Conservation (phyloP, 352 stramenopile genomes). For the Pythium insidiosum region DNA sequence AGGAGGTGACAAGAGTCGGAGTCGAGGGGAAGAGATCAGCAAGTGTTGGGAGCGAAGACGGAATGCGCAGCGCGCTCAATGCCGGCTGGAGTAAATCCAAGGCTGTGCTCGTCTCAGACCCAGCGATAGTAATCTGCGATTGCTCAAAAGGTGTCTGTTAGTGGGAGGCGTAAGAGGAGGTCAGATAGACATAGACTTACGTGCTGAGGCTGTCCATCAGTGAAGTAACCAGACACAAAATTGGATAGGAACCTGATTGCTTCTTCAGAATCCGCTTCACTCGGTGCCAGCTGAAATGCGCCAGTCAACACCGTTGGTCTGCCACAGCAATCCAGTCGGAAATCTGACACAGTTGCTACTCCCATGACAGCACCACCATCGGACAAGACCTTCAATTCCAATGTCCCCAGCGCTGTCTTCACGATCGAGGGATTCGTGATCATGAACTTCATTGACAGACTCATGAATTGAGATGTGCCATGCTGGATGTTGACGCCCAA, state of each 20-base stretch:
- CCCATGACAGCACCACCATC: conserved; percentile 43
- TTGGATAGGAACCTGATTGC: conserved; percentile 70
- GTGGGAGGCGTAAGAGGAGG: too few species aligned
- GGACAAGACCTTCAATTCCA: conserved; percentile 45
- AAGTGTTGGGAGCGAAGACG: conserved; percentile 45
- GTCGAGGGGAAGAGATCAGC: conserved; percentile 54
- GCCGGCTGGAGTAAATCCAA: conserved; percentile 61
- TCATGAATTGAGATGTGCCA: conserved; percentile 35
- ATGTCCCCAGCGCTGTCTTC: conserved; percentile 39
- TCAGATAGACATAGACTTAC: conserved; percentile 21
- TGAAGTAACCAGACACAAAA: conserved; percentile 80
- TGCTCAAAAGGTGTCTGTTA: neutral
- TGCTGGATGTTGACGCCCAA: conserved; percentile 54
- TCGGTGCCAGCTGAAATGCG: conserved; percentile 52
- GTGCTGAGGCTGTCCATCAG: conserved; percentile 47
- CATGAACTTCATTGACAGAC: conserved; percentile 59
- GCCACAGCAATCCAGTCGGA: conserved; percentile 59
- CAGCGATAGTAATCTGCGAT: conserved; percentile 61
- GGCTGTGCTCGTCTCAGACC: conserved; percentile 36
- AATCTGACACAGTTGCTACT: conserved; percentile 45
- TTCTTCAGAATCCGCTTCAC: conserved; percentile 13
- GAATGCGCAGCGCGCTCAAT: conserved; percentile 44
- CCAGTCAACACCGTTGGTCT: conserved; percentile 41
- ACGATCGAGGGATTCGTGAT: conserved; percentile 69
- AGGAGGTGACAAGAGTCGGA: conserved; percentile 68